phyloP scores from a whole-genome alignment of 352 stramenopile species.

The Pythium sukuiense region DNA sequence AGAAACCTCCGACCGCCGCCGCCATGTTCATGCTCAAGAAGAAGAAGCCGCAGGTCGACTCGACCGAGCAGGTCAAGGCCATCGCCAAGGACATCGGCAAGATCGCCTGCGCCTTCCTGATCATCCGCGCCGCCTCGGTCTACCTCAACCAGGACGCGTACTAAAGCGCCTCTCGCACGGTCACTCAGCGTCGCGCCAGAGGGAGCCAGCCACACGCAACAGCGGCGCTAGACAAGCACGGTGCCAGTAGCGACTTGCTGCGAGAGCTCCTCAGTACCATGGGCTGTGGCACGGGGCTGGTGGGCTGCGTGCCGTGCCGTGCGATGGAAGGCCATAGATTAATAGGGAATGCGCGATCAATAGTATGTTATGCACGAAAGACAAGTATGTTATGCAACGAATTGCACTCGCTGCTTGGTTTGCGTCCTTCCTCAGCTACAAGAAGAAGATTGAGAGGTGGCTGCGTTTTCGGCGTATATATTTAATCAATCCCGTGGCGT shows the following conservation, averaged over 20 bases:
- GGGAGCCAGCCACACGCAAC: background rate
- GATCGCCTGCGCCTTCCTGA: slow-evolving; percentile 70
- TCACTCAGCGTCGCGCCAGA: background rate
- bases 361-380: slow-evolving; percentile 12
- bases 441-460: background rate
- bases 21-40: slow-evolving; percentile 88
- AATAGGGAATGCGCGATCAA: slow-evolving; percentile 11
- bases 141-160: slow-evolving; percentile 60
- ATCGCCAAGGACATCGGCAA: slow-evolving; percentile 75
- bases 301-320: background rate
- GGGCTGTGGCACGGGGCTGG: background rate
- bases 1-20: slow-evolving; percentile 3
- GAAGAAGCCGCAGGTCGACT: slow-evolving; percentile 85
- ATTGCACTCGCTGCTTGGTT: too few species aligned
- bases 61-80: slow-evolving; percentile 72
- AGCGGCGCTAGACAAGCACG: background rate
- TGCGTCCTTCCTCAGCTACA: too few species aligned
- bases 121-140: slow-evolving; percentile 72
- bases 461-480: slow-evolving; percentile 18
- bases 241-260: too few species aligned
- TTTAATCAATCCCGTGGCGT: slow-evolving; percentile 16
- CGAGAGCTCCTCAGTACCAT: too few species aligned
- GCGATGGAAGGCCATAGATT: slow-evolving; percentile 5
- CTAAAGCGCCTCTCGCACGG: slow-evolving; percentile 1
- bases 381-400: slow-evolving; percentile 1